These are phyloP conservation scores for Cinchona pubescens DNA, from an alignment of 257 asterid species.

Conservation along the genomic window DNA sequence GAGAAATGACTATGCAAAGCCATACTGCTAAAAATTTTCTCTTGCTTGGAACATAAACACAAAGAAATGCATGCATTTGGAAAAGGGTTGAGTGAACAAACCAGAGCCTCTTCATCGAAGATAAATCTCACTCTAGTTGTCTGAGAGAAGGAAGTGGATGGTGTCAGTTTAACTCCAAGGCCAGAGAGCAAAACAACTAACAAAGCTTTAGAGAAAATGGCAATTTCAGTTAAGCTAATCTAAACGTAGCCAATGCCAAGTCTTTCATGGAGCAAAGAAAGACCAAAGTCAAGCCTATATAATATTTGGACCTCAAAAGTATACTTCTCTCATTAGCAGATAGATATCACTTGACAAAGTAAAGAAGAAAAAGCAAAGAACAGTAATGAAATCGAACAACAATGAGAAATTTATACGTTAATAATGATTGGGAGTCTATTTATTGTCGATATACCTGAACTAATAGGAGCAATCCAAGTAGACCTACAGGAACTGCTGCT, in stretches of 20 bases:
- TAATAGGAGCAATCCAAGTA: conserved; percentile 83
- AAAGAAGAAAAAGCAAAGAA: not conserved
- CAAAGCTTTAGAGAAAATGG: not conserved
- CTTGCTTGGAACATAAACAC: not conserved
- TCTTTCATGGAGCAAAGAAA: not conserved
- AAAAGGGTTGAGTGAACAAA: conserved; percentile 38
- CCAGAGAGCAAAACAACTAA: not conserved
- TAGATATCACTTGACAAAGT: not conserved
- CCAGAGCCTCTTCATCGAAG: conserved; percentile 81
- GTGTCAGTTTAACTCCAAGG: not conserved
- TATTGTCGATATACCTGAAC: conserved; percentile 55
- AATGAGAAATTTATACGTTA: no score
- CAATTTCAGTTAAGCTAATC: not conserved
- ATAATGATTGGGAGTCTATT: no score
- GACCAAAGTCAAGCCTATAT: not conserved
- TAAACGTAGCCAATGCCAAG: not conserved
- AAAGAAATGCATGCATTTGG: not conserved
- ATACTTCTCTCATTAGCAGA: no score
- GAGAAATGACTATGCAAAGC: not conserved
- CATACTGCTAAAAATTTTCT: not conserved
- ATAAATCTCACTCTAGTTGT: conserved; percentile 87
- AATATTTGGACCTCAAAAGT: not conserved
- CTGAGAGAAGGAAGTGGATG: conserved; percentile 38
- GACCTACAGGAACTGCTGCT: conserved; percentile 83
- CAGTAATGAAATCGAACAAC: no score